These are phyloP conservation scores for Hymenotorrendiella dingleyae DNA, from an alignment of 2,329 filamentous ascomycete genomes.

Conservation along the genomic window DNA sequence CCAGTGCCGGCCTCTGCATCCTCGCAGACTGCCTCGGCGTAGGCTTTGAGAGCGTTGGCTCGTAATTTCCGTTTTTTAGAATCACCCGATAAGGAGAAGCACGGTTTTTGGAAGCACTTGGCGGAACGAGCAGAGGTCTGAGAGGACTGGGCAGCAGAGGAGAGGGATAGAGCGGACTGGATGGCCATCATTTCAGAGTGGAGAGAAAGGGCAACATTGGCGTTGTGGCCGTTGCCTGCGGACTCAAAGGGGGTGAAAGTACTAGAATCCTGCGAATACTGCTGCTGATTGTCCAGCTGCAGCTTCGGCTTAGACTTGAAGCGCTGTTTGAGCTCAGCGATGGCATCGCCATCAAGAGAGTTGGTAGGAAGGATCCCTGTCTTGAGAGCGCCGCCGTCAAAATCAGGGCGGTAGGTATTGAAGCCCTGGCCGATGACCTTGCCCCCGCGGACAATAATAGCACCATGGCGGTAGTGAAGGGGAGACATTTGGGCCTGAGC, in stretches of 20 bases:
- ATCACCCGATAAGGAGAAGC: conserved; percentile 41
- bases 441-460: conserved; percentile 45
- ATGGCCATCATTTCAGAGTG: conserved; percentile 53
- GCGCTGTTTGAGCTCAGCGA: conserved; percentile 28
- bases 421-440: conserved; percentile 47
- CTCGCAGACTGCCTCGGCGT: conserved; percentile 33
- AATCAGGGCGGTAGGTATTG: conserved; percentile 45
- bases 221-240: conserved; percentile 34
- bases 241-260: conserved; percentile 32
- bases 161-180: conserved; percentile 41
- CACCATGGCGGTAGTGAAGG: conserved; percentile 44
- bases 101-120: conserved; percentile 43
- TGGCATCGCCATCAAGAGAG: conserved; percentile 24
- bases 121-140: conserved; percentile 29
- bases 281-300: conserved; percentile 22
- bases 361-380: conserved; percentile 36
- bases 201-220: conserved; percentile 42
- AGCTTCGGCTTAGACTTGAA: conserved; percentile 34
- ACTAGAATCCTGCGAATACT: conserved; percentile 15
- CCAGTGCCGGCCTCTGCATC: conserved; percentile 26
- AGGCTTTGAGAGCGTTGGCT: conserved; percentile 37
- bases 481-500: conserved; percentile 45
- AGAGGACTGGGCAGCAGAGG: conserved; percentile 36
- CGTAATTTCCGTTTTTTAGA: conserved; percentile 42
- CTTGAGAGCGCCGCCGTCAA: conserved; percentile 44